phyloP scores from a whole-genome alignment of 139 green algal genomes.

The Haematococcus lacustris region DNA sequence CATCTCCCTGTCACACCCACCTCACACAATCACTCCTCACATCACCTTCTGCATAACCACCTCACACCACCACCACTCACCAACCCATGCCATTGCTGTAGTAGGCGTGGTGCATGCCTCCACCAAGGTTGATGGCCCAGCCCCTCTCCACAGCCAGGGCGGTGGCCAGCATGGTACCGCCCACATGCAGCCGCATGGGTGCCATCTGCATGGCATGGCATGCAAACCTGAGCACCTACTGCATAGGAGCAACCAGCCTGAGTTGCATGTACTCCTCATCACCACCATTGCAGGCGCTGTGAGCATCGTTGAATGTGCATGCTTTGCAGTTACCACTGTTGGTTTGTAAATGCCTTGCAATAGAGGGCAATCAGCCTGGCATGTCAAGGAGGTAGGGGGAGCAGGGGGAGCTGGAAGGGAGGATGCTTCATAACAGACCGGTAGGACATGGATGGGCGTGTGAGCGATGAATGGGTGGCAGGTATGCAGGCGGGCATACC shows the following conservation, averaged over 20 bases:
- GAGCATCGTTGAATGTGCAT: too few species aligned
- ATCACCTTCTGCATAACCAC: too few species aligned
- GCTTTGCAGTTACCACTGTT: too few species aligned
- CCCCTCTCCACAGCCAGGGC: slow-evolving; percentile 59
- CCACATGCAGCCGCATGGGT: slow-evolving; percentile 39
- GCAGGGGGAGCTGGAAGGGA: too few species aligned
- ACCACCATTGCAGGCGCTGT: neutral
- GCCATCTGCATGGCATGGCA: neutral
- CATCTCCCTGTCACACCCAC: too few species aligned
- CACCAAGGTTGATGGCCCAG: slow-evolving; percentile 76
- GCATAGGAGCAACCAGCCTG: slow-evolving; percentile 28
- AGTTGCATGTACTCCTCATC: slow-evolving; percentile 28
- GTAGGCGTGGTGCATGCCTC: slow-evolving; percentile 73
- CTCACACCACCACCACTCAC: too few species aligned
- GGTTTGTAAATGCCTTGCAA: neutral
- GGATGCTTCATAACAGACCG: too few species aligned
- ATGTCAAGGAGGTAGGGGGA: neutral
- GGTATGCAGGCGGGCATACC: neutral
- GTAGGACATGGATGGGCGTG: too few species aligned
- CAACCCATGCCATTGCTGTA: slow-evolving; percentile 20
- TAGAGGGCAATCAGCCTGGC: neutral
- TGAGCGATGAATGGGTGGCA: neutral
- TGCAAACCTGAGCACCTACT: slow-evolving; percentile 16
- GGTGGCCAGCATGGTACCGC: slow-evolving; percentile 61
- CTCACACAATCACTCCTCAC: too few species aligned